A percentile compares a stretch with the other conserved stretches of the same genome.
phyloP scores from a whole-genome alignment of 805 yeast genomes.

The Metschnikowia hibisci region DNA sequence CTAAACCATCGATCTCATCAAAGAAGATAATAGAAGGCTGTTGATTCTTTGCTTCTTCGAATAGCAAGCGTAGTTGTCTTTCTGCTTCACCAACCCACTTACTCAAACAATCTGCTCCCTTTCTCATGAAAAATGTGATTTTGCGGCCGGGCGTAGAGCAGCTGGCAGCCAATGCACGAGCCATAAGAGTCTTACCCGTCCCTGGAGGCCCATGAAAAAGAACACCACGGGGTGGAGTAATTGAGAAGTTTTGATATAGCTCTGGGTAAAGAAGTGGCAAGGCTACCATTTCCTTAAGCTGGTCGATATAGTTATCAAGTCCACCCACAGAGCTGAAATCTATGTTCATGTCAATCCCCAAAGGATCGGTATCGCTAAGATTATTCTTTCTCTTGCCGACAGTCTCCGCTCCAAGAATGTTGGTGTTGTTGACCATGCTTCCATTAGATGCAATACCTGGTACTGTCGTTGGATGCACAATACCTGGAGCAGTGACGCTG shows the following conservation, averaged over 20 bases:
- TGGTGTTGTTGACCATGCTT: constrained; percentile 22
- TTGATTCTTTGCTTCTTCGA: constrained; percentile 93
- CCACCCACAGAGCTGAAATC: constrained; percentile 90
- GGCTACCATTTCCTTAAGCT: constrained; percentile 94
- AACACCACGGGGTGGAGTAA: constrained; percentile 97
- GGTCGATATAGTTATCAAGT: constrained; percentile 81
- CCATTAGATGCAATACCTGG: constrained; percentile 5
- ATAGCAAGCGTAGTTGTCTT: constrained; percentile 81
- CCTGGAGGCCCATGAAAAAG: constrained; percentile 99
- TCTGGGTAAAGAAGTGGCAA: constrained; percentile 92
- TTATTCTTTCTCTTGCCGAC: constrained; percentile 47
- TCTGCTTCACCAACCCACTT: constrained; percentile 99
- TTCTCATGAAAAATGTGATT: constrained; percentile 95
- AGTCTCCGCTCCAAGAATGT: constrained; percentile 32
- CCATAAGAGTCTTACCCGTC: constrained; percentile 97
- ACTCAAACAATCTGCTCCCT: constrained; percentile 94
- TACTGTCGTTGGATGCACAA: background rate
- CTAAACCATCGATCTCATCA: constrained; percentile 97
- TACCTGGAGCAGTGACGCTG: constrained; percentile 24
- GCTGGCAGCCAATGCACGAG: constrained; percentile 93
- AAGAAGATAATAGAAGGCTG: constrained; percentile 96
- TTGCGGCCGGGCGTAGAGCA: constrained; percentile 81
- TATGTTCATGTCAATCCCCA: constrained; percentile 83
- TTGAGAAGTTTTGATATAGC: constrained; percentile 79
- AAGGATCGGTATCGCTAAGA: constrained; percentile 86